Evolutionary conservation across 108 stramenopile species (phyloP).

Genomic region (Poteriospumella lacustris): DNA sequence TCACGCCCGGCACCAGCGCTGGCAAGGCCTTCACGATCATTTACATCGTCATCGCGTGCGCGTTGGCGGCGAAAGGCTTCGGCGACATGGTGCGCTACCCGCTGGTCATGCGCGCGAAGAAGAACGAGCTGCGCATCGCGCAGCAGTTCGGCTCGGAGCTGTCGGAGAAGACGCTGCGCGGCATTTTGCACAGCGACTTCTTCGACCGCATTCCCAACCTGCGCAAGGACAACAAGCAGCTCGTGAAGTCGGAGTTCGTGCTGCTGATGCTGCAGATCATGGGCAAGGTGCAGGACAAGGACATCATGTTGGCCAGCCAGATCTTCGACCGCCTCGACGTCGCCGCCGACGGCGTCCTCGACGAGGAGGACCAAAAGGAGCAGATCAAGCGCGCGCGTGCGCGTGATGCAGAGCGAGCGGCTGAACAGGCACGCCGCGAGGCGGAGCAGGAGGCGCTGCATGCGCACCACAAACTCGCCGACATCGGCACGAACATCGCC

Average conservation of each 20-base stretch:
- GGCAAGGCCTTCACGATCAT: slow-evolving; percentile 27
- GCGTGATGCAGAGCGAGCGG: neutral
- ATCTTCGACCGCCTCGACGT: slow-evolving; percentile 22
- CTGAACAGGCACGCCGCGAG: neutral
- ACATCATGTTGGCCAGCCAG: slow-evolving; percentile 1
- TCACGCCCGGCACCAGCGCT: neutral
- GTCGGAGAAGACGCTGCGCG: neutral
- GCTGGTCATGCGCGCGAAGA: neutral
- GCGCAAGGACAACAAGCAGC: neutral
- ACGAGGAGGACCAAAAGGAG: neutral
- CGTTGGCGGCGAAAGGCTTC: slow-evolving; percentile 2
- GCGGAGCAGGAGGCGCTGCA: neutral
- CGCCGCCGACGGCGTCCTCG: neutral
- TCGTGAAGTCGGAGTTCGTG: slow-evolving; percentile 19
- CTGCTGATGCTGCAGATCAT: neutral
- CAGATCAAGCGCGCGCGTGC: neutral
- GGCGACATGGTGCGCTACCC: slow-evolving; percentile 5
- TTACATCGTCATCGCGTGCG: slow-evolving; percentile 1
- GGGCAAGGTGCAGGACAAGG: slow-evolving; percentile 23
- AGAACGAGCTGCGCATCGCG: neutral
- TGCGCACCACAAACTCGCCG: neutral
- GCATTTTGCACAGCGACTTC: slow-evolving; percentile 14
- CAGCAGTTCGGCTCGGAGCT: neutral
- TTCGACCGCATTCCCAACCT: neutral
- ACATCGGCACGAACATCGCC: too few species aligned